Base-by-base conservation (phyloP, 441 rosid species). In the Erodium chrysanthum region DNA sequence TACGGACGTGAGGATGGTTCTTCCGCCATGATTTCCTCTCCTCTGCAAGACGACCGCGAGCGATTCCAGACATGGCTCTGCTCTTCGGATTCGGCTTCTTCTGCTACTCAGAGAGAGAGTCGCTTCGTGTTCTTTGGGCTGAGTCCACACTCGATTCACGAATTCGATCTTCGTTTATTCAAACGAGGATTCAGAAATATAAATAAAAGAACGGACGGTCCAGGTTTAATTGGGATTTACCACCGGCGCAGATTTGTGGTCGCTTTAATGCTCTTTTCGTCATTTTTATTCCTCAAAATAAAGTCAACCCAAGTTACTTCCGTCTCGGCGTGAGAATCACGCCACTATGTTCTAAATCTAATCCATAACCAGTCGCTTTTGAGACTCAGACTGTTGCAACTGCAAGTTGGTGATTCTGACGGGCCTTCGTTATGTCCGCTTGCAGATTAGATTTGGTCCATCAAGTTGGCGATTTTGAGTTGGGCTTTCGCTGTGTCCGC, bases 1-100 rank as follows among this genome's bases (percentile, higher is more conserved):
- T n/a, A 85, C 88, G 70, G 52, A 92, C 98, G 73, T 92, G 98
- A 35, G 98, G 98, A 72, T 93, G 98, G 65, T 90, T 93, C 83
- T 84, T 93, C 66, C 98, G 87, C 98, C 98, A 93, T 21, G 98
- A 75, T 76, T 90, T 93, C 23, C 98, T 80, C 81, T 93, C 98
- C 81, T 89, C 98, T 0, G 96, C 73, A 18, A 93, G 86, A 71
- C 98, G 91, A 67, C 98, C 98, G 68, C 98, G 92, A 69, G 98
- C 97, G 59, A 93, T 88, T 52, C 98, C 96, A n/a, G 54, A 46
- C 42, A 37, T 37, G 42, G 10, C 7, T 48, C 54, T 46, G 11
- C 52, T 11, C 52, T 14, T 0, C 2, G 1, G 4, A 11, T 46
- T n/a, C 20, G 7, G 20, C 20, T 48, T 15, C 56, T 48, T 15